Conservation (phyloP, 2,329 filamentous ascomycete genomes). For the Colletotrichum tabaci region DNA sequence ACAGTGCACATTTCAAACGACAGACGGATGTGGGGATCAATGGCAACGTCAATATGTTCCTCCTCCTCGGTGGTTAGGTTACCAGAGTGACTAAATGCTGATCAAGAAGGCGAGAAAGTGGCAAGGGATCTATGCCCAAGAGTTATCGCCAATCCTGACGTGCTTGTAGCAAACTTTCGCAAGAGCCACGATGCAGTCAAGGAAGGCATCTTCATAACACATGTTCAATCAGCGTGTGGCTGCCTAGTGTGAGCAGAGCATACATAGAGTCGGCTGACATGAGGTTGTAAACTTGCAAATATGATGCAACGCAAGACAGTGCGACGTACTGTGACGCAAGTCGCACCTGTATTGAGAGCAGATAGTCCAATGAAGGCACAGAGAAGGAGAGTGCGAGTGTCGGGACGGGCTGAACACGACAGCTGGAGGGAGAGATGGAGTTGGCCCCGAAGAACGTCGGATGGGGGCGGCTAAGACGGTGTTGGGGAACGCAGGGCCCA, state of each 20-base stretch:
- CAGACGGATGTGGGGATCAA: not conserved
- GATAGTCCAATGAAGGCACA: not conserved
- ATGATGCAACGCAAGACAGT: not conserved
- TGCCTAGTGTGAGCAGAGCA: not conserved
- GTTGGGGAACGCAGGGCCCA: not conserved
- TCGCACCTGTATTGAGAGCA: not conserved
- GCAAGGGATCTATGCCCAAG: no score
- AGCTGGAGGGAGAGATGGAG: not conserved
- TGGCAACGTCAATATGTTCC: not conserved
- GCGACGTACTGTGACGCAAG: not conserved
- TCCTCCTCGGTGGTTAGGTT: not conserved
- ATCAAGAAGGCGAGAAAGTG: not conserved
- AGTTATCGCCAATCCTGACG: not conserved
- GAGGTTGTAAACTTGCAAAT: not conserved
- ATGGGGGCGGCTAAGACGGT: not conserved
- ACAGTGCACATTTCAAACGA: no score
- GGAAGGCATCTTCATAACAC: not conserved
- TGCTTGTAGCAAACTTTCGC: not conserved
- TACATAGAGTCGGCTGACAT: not conserved
- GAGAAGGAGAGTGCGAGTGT: not conserved
- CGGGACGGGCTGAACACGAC: not conserved
- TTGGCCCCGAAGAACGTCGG: slow-evolving; percentile 1
- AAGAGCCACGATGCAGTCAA: not conserved
- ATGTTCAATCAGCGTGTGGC: not conserved
- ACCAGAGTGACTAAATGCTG: not conserved